Evolutionary conservation across 1,284 basidiomycete genomes (phyloP).

Genomic region (Cystobasidiaceae sp.): DNA sequence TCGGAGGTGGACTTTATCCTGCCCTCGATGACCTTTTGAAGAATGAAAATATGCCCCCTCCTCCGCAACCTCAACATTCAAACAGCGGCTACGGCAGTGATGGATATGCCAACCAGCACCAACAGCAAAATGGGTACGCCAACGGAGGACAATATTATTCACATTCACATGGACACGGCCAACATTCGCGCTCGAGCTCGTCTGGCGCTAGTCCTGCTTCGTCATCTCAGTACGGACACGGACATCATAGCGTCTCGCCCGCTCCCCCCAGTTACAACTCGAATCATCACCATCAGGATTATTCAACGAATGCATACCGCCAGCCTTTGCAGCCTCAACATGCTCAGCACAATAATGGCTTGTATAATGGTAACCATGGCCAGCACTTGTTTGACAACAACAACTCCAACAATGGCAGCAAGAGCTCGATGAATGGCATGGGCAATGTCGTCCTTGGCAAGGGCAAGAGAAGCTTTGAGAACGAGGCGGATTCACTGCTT

Average conservation of each 20-base stretch:
- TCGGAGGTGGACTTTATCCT: conserved; percentile 3
- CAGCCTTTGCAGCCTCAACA: not conserved
- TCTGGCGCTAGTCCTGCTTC: too few species aligned
- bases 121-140: too few species aligned
- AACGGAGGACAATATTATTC: too few species aligned
- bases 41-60: conserved; percentile 21
- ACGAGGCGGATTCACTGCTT: conserved; percentile 66
- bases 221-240: too few species aligned
- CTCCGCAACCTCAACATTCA: not conserved
- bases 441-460: conserved; percentile 35
- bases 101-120: not conserved
- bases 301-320: not conserved
- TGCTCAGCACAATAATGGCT: too few species aligned
- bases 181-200: too few species aligned
- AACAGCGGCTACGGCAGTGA: not conserved
- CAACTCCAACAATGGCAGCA: conserved; percentile 14
- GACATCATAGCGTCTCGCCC: conserved; percentile 14
- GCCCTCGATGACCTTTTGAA: conserved; percentile 7
- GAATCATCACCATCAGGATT: not conserved
- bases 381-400: conserved; percentile 32
- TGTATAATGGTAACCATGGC: conserved; percentile 31
- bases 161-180: too few species aligned
- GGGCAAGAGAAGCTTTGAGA: conserved; percentile 62
- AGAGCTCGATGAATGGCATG: not conserved
- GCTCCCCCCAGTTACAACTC: conserved; percentile 24